Evolutionary conservation across 192 early-diverging fungal genomes (phyloP), one percentile per base, ranked within the genome.

Genomic region (Coemansia sp.): DNA sequence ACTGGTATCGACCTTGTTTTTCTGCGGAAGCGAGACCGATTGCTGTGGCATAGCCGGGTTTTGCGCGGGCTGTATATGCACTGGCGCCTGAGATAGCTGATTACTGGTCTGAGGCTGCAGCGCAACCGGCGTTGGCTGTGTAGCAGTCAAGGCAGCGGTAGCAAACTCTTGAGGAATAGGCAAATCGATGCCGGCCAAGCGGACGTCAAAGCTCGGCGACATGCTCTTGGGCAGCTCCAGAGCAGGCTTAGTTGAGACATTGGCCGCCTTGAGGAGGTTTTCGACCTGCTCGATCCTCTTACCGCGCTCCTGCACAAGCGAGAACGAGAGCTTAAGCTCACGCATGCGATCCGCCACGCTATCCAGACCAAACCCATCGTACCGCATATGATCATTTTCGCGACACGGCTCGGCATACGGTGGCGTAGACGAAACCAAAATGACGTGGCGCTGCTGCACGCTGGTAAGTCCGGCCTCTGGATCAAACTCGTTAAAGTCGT

Each of bases 291-390:
- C 81, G 40, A 84, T 75, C 47, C 43, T 49, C 65, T 72, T 78
- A 15, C 77, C 81, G 27, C 81, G 76, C 68, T 84, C 76, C 66
- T 73, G 74, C 3, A 84, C 68, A 16, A 84, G 77, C 71, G 83
- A 85, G 38, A 85, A 79, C 61, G 83, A 80, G n/a, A 85, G 52
- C 11, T 77, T 77, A 60, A 79, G 72, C 43, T 85, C 83, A 44
- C 78, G 72, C 83, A 85, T 85, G 20, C 83, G 68, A 34, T 54
- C 65, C 24, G 75, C 78, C 18, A 85, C 75, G 31, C 74, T 78
- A n/a, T 77, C 78, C 18, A 85, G 65, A 2, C 60, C 41, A 66
- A 77, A 85, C 11, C 67, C 70, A 67, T 85, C 83, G 54, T 85
- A 85, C 3, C 75, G 74, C 83, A 77, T 75, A 38, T 80, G 78